Percentiles rank a stretch among this genome's conserved stretches.
Evolutionary conservation across 306 rosid species (phyloP).

Genomic region (Albizia julibrissin): DNA sequence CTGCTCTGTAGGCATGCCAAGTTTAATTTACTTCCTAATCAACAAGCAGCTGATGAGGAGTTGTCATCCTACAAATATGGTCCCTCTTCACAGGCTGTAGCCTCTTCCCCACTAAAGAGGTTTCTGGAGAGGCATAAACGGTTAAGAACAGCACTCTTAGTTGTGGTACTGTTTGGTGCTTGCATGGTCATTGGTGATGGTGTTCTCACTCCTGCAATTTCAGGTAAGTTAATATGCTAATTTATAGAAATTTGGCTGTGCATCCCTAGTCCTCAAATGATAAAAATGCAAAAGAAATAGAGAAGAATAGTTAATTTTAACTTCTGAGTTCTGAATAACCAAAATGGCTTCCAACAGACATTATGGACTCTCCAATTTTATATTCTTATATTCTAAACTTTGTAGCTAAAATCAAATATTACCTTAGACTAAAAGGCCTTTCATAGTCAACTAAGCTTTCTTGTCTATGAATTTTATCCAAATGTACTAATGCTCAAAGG

Average conservation of each 20-base stretch:
- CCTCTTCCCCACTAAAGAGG: slow-evolving; percentile 61
- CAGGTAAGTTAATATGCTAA: slow-evolving; percentile 48
- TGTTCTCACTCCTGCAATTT: slow-evolving; percentile 83
- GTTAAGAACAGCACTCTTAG: slow-evolving; percentile 58
- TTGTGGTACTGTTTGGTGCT: slow-evolving; percentile 74
- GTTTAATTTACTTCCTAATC: slow-evolving; percentile 77
- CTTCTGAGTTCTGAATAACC: background rate
- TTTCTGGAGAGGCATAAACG: slow-evolving; percentile 78
- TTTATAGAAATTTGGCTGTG: slow-evolving; percentile 13
- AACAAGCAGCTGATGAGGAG: slow-evolving; percentile 92
- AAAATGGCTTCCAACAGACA: background rate
- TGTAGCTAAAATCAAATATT: background rate
- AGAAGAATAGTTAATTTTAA: no score
- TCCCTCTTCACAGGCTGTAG: slow-evolving; percentile 53
- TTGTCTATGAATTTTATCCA: background rate
- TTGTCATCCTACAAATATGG: slow-evolving; percentile 78
- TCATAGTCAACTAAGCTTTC: background rate
- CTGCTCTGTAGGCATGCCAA: slow-evolving; percentile 86
- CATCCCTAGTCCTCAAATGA: background rate
- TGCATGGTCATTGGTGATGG: slow-evolving; percentile 95
- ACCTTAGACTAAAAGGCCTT: background rate
- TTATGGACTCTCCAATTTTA: background rate
- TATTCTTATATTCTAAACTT: background rate
- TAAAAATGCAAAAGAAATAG: no score
- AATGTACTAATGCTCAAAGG: background rate